A percentile compares a stretch with the other conserved stretches of the same genome.
Conservation (phyloP, 106 monocot species). For the Allium sativum region DNA sequence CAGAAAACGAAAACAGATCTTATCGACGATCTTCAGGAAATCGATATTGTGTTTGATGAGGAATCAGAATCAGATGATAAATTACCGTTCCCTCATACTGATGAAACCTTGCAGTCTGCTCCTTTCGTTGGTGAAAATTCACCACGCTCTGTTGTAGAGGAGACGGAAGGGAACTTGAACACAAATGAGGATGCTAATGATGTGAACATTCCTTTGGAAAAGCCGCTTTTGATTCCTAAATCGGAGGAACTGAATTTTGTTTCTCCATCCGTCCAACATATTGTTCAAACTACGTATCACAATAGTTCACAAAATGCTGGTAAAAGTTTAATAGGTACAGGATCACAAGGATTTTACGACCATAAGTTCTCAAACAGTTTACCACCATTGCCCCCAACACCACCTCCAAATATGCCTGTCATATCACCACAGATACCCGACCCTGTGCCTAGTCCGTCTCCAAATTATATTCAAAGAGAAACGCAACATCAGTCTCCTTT, state of each 20-base stretch:
- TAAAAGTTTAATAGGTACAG: conserved; percentile 17
- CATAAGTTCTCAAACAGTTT: conserved; percentile 36
- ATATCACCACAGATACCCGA: conserved; percentile 34
- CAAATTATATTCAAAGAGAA: conserved; percentile 43
- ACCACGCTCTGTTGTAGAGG: conserved; percentile 65
- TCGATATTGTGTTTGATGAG: conserved; percentile 92
- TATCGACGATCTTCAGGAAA: conserved; percentile 84
- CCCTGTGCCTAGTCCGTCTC: conserved; percentile 18
- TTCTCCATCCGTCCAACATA: conserved; percentile 16
- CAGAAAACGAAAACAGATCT: conserved; percentile 52
- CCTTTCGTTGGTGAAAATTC: conserved; percentile 56
- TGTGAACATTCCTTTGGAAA: conserved; percentile 23
- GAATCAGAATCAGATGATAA: conserved; percentile 92
- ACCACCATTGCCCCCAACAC: conserved; percentile 81
- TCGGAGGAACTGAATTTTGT: conserved; percentile 47
- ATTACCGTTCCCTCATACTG: conserved; percentile 77
- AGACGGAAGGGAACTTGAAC: conserved; percentile 54
- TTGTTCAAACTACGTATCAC: conserved; percentile 23
- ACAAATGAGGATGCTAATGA: conserved; percentile 26
- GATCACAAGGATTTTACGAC: conserved; percentile 47
- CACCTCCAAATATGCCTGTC: conserved; percentile 49
- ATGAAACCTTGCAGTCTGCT: conserved; percentile 61
- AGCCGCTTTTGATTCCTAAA: conserved; percentile 24
- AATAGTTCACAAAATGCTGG: conserved; percentile 29
- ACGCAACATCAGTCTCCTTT: conserved; percentile 41